phyloP scores from a whole-genome alignment of 805 yeast species.

The Candida andamanensis region DNA sequence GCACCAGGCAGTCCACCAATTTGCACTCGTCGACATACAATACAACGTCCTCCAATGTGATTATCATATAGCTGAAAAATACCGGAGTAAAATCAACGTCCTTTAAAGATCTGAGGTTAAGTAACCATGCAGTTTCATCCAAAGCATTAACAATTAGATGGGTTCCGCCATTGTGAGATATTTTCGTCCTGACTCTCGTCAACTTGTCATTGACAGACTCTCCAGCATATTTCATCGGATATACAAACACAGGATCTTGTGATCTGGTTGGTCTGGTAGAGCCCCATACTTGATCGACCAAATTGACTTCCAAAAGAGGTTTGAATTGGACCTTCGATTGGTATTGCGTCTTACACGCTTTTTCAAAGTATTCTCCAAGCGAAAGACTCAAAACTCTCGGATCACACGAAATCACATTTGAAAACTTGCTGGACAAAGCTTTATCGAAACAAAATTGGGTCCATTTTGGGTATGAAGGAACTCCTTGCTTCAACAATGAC shows the following conservation, averaged over 20 bases:
- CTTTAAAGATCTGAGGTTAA: constrained; percentile 56
- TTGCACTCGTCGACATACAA: constrained; percentile 53
- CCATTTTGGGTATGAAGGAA: constrained; percentile 71
- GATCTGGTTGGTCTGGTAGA: constrained; percentile 30
- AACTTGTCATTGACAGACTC: constrained; percentile 27
- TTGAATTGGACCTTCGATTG: constrained; percentile 22
- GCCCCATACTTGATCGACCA: constrained; percentile 38
- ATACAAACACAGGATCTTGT: constrained; percentile 26
- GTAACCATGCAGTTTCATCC: constrained; percentile 88
- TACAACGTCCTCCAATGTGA: constrained; percentile 29
- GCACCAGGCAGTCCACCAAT: constrained; percentile 25
- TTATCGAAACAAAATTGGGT: constrained; percentile 60
- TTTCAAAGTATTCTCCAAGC: constrained; percentile 38
- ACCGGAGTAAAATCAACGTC: constrained; percentile 87
- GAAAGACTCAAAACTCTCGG: constrained; percentile 63
- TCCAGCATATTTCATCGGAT: constrained; percentile 29
- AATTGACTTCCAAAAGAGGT: constrained; percentile 26
- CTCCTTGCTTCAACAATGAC: constrained; percentile 76
- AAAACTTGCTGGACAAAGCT: constrained; percentile 45
- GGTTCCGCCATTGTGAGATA: constrained; percentile 21
- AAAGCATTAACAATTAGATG: constrained; percentile 50
- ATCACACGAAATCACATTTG: constrained; percentile 71
- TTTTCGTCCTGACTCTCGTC: constrained; percentile 21
- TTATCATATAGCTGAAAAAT: constrained; percentile 61
- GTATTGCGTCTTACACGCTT: constrained; percentile 14